Percentiles rank a stretch among this genome's conserved stretches.
Conservation (phyloP, 2,329 filamentous ascomycete species). For the Karstenula rhodostoma region DNA sequence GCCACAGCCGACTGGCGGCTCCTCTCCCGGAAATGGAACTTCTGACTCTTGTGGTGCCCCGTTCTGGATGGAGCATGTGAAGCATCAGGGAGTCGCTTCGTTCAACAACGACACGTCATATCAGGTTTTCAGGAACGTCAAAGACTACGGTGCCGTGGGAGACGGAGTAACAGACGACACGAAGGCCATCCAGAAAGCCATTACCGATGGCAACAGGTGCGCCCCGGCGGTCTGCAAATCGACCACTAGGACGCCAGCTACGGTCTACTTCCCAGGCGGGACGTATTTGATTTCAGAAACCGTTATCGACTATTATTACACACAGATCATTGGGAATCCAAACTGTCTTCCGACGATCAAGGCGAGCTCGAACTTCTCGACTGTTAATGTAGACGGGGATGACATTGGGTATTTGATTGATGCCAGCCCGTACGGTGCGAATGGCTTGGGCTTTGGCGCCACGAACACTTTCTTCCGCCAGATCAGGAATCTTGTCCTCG, state of each 20-base stretch:
- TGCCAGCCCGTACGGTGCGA: constrained; percentile 59
- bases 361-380: constrained; percentile 60
- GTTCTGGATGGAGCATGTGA: constrained; percentile 54
- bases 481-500: constrained; percentile 71
- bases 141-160: constrained; percentile 51
- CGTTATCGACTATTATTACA: constrained; percentile 70
- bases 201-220: constrained; percentile 52
- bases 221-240: constrained; percentile 52
- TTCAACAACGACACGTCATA: constrained; percentile 46
- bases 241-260: constrained; percentile 61
- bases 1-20: constrained; percentile 23
- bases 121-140: constrained; percentile 53
- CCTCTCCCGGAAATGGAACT: constrained; percentile 9
- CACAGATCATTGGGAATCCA: constrained; percentile 68
- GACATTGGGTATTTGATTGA: constrained; percentile 57
- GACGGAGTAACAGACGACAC: constrained; percentile 56
- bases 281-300: constrained; percentile 65
- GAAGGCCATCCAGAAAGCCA: constrained; percentile 60
- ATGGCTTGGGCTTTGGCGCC: constrained; percentile 53
- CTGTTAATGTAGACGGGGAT: not conserved
- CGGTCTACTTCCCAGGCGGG: constrained; percentile 67
- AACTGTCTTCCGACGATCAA: constrained; percentile 64
- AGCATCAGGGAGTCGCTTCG: constrained; percentile 51
- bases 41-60: constrained; percentile 26
- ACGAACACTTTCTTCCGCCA: constrained; percentile 72